Percentiles rank a stretch among this genome's conserved stretches.
Evolutionary conservation across 1,284 basidiomycete genomes (phyloP).

Genomic region (Sporisorium reilianum): DNA sequence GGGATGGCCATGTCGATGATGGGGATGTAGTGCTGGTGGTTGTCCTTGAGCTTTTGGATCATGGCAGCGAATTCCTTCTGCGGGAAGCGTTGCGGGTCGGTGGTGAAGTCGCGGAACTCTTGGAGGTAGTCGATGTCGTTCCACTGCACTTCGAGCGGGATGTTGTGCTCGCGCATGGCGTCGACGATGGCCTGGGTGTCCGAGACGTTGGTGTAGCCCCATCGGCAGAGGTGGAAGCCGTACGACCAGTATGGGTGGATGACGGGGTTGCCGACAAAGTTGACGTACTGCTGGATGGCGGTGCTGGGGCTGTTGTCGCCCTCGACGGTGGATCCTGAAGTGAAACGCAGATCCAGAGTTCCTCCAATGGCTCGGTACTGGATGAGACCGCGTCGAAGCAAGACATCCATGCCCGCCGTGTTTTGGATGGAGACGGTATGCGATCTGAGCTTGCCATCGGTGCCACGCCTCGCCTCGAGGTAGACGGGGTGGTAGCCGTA

Average conservation of each 20-base stretch:
- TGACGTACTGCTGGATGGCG: slow-evolving; percentile 57
- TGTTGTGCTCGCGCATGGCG: slow-evolving; percentile 63
- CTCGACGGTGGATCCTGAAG: slow-evolving; percentile 29
- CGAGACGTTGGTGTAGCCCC: slow-evolving; percentile 55
- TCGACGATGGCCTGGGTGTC: slow-evolving; percentile 46
- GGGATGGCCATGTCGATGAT: slow-evolving; percentile 69
- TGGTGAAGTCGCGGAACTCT: slow-evolving; percentile 77
- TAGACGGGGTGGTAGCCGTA: slow-evolving; percentile 81
- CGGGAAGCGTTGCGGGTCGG: slow-evolving; percentile 77
- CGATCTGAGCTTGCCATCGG: slow-evolving; percentile 45
- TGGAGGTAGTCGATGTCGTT: slow-evolving; percentile 80
- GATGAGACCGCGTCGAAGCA: slow-evolving; percentile 45
- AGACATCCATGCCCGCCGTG: slow-evolving; percentile 56
- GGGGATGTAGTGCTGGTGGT: slow-evolving; percentile 69
- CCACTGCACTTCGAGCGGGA: slow-evolving; percentile 82
- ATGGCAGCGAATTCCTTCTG: slow-evolving; percentile 76
- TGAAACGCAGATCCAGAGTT: slow-evolving; percentile 59
- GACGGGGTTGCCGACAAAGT: slow-evolving; percentile 49
- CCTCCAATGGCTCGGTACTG: slow-evolving; percentile 61
- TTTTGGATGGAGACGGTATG: slow-evolving; percentile 50
- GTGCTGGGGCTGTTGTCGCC: slow-evolving; percentile 41
- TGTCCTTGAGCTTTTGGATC: slow-evolving; percentile 74
- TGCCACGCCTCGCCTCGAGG: slow-evolving; percentile 76
- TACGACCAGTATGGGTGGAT: slow-evolving; percentile 54
- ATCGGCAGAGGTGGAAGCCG: slow-evolving; percentile 61